Base-by-base conservation (phyloP, 129 eudicot genomes). In the Flaveria ramosissima region DNA sequence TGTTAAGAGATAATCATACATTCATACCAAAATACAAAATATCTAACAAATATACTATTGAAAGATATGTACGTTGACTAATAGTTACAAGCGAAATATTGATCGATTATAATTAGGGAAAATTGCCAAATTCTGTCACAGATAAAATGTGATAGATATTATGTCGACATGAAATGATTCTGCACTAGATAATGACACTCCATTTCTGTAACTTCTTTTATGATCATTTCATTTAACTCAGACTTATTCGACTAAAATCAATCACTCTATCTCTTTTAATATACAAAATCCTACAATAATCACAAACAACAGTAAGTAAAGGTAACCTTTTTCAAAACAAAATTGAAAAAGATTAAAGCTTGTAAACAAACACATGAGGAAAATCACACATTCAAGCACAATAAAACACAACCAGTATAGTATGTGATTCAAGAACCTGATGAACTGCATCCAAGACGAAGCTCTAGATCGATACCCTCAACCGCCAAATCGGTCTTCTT, bases 381-480 rank as follows among this genome's bases (percentile, higher is more conserved):
- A 53, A 61, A 71, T 59, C 78, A 69, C 65, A 36, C 56, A 48
- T 66, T 17, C n/a, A 65, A 21, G 46, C 17, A 60, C 45, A 30
- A 65, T 43, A 30, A 71, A 67, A 65, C 75, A 73, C 52, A 42
- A 61, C 39, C 51, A 15, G 21, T 71, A 55, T 69, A 15, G 21
- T 71, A 55, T 69, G 48, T 69, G 26, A 57, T 77, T 70, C 53
- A 80, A 66, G 83, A 80, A 80, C 75, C 62, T 43, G 60, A 71
- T 72, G 82, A 77, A 78, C 74, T 82, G 57, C 82, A 59, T 45
- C 85, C 85, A 24, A 77, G 85, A 68, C 82, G 85, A 82, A 82
- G 85, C 82, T 82, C 85, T 26, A 82, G 75, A 82, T 82, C 85
- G 47, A 82, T 41, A 4, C 67, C 81, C 19, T 76, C 85, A 70